phyloP scores from a whole-genome alignment of 2,329 filamentous ascomycete species.

The Nigrospora osmanthi region DNA sequence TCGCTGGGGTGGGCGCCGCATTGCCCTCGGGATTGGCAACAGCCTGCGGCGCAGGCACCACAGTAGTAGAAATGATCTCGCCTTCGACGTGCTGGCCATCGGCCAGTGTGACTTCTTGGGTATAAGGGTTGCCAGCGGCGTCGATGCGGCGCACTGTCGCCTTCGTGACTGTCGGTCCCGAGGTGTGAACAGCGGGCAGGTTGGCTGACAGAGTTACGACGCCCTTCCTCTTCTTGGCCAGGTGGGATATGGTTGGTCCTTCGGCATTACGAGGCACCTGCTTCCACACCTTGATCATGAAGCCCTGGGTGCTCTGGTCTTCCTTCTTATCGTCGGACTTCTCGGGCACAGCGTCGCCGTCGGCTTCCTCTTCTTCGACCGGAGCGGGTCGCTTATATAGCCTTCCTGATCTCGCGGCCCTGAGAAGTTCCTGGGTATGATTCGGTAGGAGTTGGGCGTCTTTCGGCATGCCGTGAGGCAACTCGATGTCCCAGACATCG shows the following conservation, averaged over 20 bases:
- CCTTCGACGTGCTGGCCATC: slow-evolving; percentile 76
- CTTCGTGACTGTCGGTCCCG: slow-evolving; percentile 58
- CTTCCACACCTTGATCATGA: slow-evolving; percentile 53
- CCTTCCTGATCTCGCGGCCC: slow-evolving; percentile 69
- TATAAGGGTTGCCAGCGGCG: slow-evolving; percentile 70
- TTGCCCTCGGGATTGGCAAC: slow-evolving; percentile 50
- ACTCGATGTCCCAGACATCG: slow-evolving; percentile 66
- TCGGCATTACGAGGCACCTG: slow-evolving; percentile 53
- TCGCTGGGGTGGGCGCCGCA: slow-evolving; percentile 33
- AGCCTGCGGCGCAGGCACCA: slow-evolving; percentile 43
- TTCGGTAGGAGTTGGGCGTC: slow-evolving; percentile 71
- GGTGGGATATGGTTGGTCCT: slow-evolving; percentile 39
- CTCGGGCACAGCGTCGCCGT: slow-evolving; percentile 38
- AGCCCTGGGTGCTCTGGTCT: slow-evolving; percentile 44
- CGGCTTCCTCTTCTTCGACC: slow-evolving; percentile 49
- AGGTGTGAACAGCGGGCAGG: slow-evolving; percentile 34
- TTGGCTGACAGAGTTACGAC: slow-evolving; percentile 49
- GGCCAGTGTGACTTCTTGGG: slow-evolving; percentile 74
- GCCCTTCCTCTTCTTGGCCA: slow-evolving; percentile 55
- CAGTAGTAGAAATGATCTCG: slow-evolving; percentile 62
- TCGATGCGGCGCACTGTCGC: slow-evolving; percentile 75
- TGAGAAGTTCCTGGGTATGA: slow-evolving; percentile 75
- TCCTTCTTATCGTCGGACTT: slow-evolving; percentile 58
- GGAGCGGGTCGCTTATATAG: slow-evolving; percentile 66
- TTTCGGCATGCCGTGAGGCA: slow-evolving; percentile 74